Evolutionary conservation across 2,329 filamentous ascomycete species (phyloP).

Genomic region (Pseudogymnoascus sp.): DNA sequence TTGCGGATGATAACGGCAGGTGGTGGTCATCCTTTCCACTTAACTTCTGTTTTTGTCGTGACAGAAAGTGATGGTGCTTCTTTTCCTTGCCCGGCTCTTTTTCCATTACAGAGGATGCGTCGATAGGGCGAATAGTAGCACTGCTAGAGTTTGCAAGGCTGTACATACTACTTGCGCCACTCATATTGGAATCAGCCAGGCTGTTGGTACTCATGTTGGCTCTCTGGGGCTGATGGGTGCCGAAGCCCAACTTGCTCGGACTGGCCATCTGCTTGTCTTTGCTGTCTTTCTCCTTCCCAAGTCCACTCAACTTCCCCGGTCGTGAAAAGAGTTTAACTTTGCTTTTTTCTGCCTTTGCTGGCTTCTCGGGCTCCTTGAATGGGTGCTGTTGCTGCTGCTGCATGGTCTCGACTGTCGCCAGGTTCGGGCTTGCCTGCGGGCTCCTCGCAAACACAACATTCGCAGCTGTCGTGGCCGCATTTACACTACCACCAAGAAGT

Average conservation of each 20-base stretch:
- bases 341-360: slow-evolving; percentile 58
- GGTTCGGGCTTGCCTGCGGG: slow-evolving; percentile 23
- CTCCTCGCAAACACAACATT: slow-evolving; percentile 68
- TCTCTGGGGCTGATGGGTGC: slow-evolving; percentile 38
- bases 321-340: slow-evolving; percentile 79
- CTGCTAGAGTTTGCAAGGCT: slow-evolving; percentile 69
- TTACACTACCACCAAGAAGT: slow-evolving; percentile 50
- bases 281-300: slow-evolving; percentile 55
- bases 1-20: slow-evolving; percentile 66
- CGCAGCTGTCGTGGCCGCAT: slow-evolving; percentile 63
- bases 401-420: not conserved
- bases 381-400: slow-evolving; percentile 3
- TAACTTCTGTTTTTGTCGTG: slow-evolving; percentile 70
- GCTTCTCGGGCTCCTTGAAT: slow-evolving; percentile 45
- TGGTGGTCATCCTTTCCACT: slow-evolving; percentile 65
- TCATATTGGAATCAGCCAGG: slow-evolving; percentile 48
- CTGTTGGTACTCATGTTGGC: slow-evolving; percentile 66
- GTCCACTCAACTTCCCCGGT: slow-evolving; percentile 61
- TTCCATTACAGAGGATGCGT: slow-evolving; percentile 35
- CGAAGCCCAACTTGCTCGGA: slow-evolving; percentile 60
- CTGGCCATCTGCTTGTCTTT: slow-evolving; percentile 64
- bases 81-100: slow-evolving; percentile 57
- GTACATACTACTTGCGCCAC: slow-evolving; percentile 57
- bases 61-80: slow-evolving; percentile 74
- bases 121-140: slow-evolving; percentile 63